Conservation (phyloP, 805 yeast species). For the Kockiozyma suomiensis region DNA sequence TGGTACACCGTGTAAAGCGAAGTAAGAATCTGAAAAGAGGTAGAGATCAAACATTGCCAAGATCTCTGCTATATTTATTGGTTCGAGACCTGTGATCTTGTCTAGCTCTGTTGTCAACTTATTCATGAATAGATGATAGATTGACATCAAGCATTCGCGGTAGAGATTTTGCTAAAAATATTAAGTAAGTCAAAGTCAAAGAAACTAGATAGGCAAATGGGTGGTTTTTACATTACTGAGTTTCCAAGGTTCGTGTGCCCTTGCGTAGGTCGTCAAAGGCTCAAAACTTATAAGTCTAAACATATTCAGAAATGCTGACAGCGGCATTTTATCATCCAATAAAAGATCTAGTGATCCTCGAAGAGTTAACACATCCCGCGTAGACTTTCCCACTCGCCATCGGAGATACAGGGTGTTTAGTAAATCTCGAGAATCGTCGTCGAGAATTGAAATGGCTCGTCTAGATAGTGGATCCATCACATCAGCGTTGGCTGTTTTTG, state of each 20-base stretch:
- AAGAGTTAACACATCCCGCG: slow-evolving; percentile 9
- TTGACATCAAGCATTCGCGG: neutral
- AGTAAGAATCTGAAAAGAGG: slow-evolving; percentile 4
- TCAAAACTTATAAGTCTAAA: slow-evolving; percentile 7
- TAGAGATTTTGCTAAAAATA: slow-evolving; percentile 2
- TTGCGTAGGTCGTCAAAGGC: slow-evolving; percentile 4
- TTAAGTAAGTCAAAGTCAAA: neutral
- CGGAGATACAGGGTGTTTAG: slow-evolving; percentile 5
- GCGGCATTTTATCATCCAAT: neutral
- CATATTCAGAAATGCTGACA: slow-evolving; percentile 9
- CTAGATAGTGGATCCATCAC: slow-evolving; percentile 10
- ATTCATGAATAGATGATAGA: neutral
- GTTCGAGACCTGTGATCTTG: neutral
- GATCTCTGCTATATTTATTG: slow-evolving; percentile 1
- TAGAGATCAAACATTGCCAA: slow-evolving; percentile 10
- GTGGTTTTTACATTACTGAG: neutral
- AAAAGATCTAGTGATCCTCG: neutral
- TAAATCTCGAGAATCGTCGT: slow-evolving; percentile 5
- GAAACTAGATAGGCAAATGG: no score
- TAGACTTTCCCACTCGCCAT: slow-evolving; percentile 9
- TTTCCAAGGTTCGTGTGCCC: slow-evolving; percentile 13
- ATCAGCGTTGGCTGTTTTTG: neutral
- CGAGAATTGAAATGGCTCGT: slow-evolving; percentile 2
- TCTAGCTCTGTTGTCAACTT: neutral
- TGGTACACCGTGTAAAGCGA: slow-evolving; percentile 1